These are phyloP conservation scores for Aspergillus pseudotamarii DNA, from an alignment of 2,329 filamentous ascomycete species.

Conservation along the genomic window DNA sequence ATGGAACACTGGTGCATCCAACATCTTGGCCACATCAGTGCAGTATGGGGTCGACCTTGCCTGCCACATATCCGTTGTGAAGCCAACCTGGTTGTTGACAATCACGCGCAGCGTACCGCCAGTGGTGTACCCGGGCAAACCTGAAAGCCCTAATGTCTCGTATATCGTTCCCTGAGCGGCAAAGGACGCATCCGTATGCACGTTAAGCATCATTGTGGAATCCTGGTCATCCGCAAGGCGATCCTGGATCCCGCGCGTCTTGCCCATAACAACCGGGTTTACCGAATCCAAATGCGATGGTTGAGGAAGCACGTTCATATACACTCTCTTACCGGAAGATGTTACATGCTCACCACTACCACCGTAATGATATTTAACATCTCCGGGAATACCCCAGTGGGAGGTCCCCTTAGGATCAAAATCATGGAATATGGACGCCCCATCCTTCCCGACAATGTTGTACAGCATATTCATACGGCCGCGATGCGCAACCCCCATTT, in stretches of 20 bases:
- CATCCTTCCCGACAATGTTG: constrained; percentile 98
- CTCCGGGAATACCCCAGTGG: constrained; percentile 61
- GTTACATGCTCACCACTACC: background rate
- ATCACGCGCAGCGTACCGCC: constrained; percentile 96
- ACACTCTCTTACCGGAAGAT: background rate
- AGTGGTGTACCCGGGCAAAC: constrained; percentile 92
- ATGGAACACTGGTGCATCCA: constrained; percentile 97
- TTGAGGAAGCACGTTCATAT: background rate
- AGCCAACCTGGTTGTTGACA: constrained; percentile 99
- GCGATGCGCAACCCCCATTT: constrained; percentile 67
- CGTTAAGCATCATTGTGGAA: constrained; percentile 85
- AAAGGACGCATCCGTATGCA: constrained; percentile 56
- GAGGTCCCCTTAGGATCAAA: constrained; percentile 90
- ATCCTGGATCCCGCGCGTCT: constrained; percentile 95
- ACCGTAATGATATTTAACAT: constrained; percentile 94
- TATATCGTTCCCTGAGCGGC: constrained; percentile 97
- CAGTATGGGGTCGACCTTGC: constrained; percentile 60
- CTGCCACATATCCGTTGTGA: constrained; percentile 98
- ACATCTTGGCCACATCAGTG: constrained; percentile 87
- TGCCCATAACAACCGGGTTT: constrained; percentile 94
- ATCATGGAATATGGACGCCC: constrained; percentile 99
- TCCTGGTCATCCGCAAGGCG: constrained; percentile 95
- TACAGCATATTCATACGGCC: constrained; percentile 95
- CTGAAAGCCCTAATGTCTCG: constrained; percentile 96
- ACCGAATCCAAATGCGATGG: constrained; percentile 97